Conservation (phyloP, 768 basidiomycete genomes). For the Suillus alpinus region DNA sequence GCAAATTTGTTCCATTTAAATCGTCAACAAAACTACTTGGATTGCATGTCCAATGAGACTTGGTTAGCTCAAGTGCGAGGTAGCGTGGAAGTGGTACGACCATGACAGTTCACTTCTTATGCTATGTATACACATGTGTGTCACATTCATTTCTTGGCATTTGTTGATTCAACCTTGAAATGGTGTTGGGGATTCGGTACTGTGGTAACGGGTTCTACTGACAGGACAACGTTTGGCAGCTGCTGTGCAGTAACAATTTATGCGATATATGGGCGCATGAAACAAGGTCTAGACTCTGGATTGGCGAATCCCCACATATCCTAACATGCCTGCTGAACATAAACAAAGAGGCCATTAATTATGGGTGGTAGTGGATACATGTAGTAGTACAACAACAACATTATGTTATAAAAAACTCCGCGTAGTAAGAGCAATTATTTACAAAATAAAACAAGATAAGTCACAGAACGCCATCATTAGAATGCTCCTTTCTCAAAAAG, state of each 20-base stretch:
- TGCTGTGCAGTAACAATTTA: neutral
- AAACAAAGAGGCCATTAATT: neutral
- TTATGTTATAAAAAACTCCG: slow-evolving; percentile 13
- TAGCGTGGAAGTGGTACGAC: too few relatives aligned
- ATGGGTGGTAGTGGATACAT: slow-evolving; percentile 1
- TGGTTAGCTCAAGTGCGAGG: neutral
- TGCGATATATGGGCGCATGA: neutral
- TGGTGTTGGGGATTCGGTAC: neutral
- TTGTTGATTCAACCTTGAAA: neutral
- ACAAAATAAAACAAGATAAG: slow-evolving; percentile 18
- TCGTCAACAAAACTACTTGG: neutral
- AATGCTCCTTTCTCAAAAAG: slow-evolving; percentile 27
- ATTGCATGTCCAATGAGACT: neutral
- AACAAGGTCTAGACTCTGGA: neutral
- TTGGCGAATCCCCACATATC: neutral
- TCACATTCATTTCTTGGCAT: neutral
- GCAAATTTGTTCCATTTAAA: neutral
- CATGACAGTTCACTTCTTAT: neutral
- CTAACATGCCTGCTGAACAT: neutral
- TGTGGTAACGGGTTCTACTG: neutral
- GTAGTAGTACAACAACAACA: slow-evolving; percentile 13
- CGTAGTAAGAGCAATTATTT: slow-evolving; percentile 14
- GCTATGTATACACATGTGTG: neutral
- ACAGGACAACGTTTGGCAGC: neutral
- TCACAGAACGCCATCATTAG: slow-evolving; percentile 10